A percentile compares a stretch with the other conserved stretches of the same genome.
phyloP scores from a whole-genome alignment of 176 grass and related monocot genomes.

The Ampelocalamus luodianensis region DNA sequence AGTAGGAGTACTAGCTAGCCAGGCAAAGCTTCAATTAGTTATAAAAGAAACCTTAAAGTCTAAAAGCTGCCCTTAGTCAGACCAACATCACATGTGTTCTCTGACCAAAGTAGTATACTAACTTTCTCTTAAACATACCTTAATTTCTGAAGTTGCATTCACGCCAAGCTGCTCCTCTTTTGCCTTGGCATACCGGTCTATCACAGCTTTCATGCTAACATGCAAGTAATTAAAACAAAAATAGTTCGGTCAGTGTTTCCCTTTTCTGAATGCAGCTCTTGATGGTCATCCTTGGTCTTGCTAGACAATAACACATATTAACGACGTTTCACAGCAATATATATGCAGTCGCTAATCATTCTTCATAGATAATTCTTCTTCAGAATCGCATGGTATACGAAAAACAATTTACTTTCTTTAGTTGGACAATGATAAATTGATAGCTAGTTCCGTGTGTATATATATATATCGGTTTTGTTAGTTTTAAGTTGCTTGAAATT shows the following conservation, averaged over 20 bases:
- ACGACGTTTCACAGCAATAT: no score
- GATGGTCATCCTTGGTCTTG: background rate
- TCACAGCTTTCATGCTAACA: constrained; percentile 71
- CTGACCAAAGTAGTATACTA: background rate
- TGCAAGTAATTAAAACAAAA: background rate
- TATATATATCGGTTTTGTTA: no score
- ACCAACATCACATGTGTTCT: constrained; percentile 2
- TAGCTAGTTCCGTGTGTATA: background rate
- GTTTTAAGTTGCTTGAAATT: no score
- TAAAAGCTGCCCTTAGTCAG: background rate
- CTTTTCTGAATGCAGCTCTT: background rate
- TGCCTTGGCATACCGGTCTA: constrained; percentile 61
- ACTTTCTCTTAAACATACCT: constrained; percentile 47
- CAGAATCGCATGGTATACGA: background rate
- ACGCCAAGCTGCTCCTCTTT: constrained; percentile 54
- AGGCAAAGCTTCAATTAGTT: background rate
- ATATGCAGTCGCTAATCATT: no score
- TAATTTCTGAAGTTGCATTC: constrained; percentile 56
- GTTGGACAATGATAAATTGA: background rate
- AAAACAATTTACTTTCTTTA: background rate
- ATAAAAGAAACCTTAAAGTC: background rate
- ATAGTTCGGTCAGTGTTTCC: constrained; percentile 1
- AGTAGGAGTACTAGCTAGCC: background rate
- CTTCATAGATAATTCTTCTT: background rate
- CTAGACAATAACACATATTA: background rate